Conservation (phyloP, 2,329 filamentous ascomycete species). For the Colletotrichum destructivum region DNA sequence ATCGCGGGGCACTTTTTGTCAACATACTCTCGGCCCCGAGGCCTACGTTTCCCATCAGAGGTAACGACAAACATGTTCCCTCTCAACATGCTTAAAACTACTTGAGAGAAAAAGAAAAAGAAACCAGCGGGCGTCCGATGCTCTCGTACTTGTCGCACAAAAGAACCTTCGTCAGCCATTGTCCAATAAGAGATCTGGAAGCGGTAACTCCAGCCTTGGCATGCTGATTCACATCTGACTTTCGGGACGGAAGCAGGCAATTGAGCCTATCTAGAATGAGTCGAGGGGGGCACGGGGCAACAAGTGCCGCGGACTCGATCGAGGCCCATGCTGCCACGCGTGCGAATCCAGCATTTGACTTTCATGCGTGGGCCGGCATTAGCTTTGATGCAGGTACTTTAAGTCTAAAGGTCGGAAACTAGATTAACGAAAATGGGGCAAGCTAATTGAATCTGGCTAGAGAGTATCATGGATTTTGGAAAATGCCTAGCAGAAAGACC, state of each 20-base stretch:
- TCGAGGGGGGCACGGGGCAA: constrained; percentile 1
- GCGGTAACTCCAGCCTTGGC: constrained; percentile 22
- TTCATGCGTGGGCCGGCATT: background rate
- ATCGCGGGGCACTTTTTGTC: background rate
- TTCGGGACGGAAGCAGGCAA: constrained; percentile 18
- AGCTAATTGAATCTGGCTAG: too few species aligned
- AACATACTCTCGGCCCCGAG: constrained; percentile 2
- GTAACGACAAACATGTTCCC: background rate
- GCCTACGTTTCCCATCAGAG: background rate
- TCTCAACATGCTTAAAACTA: constrained; percentile 16
- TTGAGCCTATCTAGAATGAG: constrained; percentile 17
- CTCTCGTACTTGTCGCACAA: background rate
- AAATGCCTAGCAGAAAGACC: too few species aligned
- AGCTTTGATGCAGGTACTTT: too few species aligned
- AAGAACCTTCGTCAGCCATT: background rate
- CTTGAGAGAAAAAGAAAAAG: background rate
- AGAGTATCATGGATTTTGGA: too few species aligned
- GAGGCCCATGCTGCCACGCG: background rate
- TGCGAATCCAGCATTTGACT: background rate
- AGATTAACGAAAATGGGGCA: background rate
- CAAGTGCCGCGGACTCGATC: background rate
- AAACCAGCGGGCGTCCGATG: background rate
- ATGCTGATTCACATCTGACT: constrained; percentile 14
- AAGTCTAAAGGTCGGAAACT: background rate
- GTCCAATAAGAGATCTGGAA: constrained; percentile 21